Evolutionary conservation across 495 filamentous ascomycete genomes (phyloP).

Genomic region (Aspergillus hancockii): DNA sequence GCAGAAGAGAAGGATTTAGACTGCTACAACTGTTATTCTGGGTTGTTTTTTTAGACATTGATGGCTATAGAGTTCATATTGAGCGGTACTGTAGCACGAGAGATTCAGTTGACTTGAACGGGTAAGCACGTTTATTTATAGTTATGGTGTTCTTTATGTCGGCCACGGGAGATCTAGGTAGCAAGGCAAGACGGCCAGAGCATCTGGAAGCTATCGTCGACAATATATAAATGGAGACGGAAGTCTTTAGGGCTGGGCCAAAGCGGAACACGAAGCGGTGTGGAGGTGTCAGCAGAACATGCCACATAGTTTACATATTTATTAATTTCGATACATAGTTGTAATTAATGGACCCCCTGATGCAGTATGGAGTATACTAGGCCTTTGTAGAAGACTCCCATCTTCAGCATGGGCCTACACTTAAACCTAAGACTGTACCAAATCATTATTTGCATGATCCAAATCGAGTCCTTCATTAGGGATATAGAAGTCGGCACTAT

Average conservation of each 20-base stretch:
- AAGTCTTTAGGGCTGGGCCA: neutral
- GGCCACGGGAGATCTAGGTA: too few species aligned
- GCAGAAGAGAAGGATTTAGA: too few species aligned
- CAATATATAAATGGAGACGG: neutral
- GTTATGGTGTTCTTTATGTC: too few species aligned
- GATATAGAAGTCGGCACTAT: too few species aligned
- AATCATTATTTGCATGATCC: neutral
- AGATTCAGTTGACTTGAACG: too few species aligned
- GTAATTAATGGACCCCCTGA: neutral
- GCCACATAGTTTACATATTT: neutral
- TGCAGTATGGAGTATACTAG: neutral
- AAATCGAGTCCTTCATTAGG: neutral
- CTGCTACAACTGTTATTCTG: too few species aligned
- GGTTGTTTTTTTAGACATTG: too few species aligned
- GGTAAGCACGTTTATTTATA: too few species aligned
- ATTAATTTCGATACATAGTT: neutral
- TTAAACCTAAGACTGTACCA: neutral
- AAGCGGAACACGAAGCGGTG: neutral
- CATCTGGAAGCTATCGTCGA: too few species aligned
- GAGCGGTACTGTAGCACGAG: too few species aligned
- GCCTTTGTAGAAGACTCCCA: neutral
- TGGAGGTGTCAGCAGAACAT: neutral
- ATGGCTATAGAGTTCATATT: too few species aligned
- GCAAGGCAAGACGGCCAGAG: too few species aligned
- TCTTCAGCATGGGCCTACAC: neutral